Conservation (phyloP, 352 stramenopile genomes). For the Globisporangium spiculum region DNA sequence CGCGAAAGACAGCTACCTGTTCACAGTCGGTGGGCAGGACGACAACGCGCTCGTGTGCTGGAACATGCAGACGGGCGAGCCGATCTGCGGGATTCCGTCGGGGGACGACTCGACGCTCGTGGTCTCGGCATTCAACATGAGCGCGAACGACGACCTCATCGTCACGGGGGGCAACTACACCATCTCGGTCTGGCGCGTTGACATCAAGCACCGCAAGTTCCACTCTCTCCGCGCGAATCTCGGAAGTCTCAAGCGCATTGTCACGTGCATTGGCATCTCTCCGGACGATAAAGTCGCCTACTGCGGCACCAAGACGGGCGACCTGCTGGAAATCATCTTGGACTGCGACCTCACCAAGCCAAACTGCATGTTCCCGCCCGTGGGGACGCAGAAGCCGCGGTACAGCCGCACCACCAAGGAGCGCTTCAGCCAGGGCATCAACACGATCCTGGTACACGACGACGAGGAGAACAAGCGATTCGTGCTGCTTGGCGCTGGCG, state of each 20-base stretch:
- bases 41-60: conserved; percentile 97
- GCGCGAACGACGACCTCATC: conserved; percentile 87
- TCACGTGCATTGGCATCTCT: conserved; percentile 91
- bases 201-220: conserved; percentile 90
- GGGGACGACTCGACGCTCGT: conserved; percentile 90
- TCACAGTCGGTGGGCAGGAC: conserved; percentile 93
- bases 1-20: conserved; percentile 83
- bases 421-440: conserved; percentile 92
- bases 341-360: conserved; percentile 93
- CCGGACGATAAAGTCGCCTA: conserved; percentile 93
- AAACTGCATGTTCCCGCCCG: conserved; percentile 70
- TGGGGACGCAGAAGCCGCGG: conserved; percentile 75
- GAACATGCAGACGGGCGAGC: conserved; percentile 86
- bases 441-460: conserved; percentile 82
- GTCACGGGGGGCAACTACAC: conserved; percentile 95
- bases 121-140: conserved; percentile 82
- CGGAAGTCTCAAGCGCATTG: conserved; percentile 92
- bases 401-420: conserved; percentile 92
- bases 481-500: conserved; percentile 88
- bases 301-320: conserved; percentile 94
- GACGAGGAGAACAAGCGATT: conserved; percentile 87
- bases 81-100: conserved; percentile 92
- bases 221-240: conserved; percentile 93
- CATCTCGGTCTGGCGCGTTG: conserved; percentile 87
- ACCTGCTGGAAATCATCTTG: conserved; percentile 94